Percentiles rank a stretch among this genome's conserved stretches.
Evolutionary conservation across 495 filamentous ascomycete species (phyloP).

Genomic region (Cercophora sp.): DNA sequence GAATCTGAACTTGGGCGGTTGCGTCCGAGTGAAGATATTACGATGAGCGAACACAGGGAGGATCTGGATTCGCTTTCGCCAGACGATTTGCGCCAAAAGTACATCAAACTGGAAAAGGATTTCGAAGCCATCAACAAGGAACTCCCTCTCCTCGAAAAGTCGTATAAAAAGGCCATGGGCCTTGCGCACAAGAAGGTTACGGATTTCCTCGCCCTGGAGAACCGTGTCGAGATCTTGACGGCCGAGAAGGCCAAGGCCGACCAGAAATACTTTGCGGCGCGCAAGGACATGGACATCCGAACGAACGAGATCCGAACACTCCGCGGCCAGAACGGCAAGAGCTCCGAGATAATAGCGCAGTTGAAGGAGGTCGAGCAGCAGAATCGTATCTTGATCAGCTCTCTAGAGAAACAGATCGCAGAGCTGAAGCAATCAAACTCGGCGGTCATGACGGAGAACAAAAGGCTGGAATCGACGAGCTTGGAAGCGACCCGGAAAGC

Average conservation of each 20-base stretch:
- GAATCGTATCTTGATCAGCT: conserved; percentile 59
- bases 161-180: conserved; percentile 79
- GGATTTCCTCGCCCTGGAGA: conserved; percentile 70
- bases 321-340: conserved; percentile 77
- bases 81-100: conserved; percentile 71
- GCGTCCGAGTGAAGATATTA: conserved; percentile 43
- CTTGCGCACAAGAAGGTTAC: conserved; percentile 82
- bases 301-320: conserved; percentile 72
- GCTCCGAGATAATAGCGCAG: conserved; percentile 86
- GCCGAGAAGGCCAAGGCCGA: conserved; percentile 95
- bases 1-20: conserved; percentile 78
- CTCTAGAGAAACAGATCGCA: conserved; percentile 82
- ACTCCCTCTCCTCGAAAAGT: conserved; percentile 76
- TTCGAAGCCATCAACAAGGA: conserved; percentile 82
- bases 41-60: conserved; percentile 41
- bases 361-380: conserved; percentile 82
- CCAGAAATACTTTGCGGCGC: conserved; percentile 93
- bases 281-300: conserved; percentile 85
- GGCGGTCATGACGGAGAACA: conserved; percentile 61
- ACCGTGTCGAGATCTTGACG: conserved; percentile 65
- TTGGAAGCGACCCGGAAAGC: conserved; percentile 62
- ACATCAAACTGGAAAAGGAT: conserved; percentile 67
- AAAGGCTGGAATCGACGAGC: conserved; percentile 63
- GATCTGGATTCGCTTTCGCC: conserved; percentile 50
- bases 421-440: conserved; percentile 74